phyloP scores from a whole-genome alignment of 331 rosid genomes.

The Quercus lobata region DNA sequence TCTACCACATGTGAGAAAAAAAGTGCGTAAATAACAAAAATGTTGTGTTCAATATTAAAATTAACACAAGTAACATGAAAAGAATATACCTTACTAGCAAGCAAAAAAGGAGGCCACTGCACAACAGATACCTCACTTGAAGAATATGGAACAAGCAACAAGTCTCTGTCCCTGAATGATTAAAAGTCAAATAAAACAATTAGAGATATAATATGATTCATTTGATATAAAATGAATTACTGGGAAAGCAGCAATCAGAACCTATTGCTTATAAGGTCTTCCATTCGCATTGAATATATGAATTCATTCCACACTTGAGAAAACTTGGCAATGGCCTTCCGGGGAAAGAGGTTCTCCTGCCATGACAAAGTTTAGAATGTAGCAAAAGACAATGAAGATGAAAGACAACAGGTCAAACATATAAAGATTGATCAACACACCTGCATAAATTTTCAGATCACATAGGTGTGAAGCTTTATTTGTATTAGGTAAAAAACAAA shows the following conservation, averaged over 20 bases:
- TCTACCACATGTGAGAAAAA: slow-evolving; percentile 48
- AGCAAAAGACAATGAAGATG: slow-evolving; percentile 8
- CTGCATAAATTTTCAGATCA: neutral
- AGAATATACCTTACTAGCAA: slow-evolving; percentile 86
- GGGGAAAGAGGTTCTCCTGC: slow-evolving; percentile 48
- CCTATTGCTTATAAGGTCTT: slow-evolving; percentile 88
- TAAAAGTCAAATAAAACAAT: slow-evolving; percentile 16
- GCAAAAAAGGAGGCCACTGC: slow-evolving; percentile 99
- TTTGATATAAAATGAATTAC: neutral
- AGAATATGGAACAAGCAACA: slow-evolving; percentile 77
- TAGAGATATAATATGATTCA: slow-evolving; percentile 30
- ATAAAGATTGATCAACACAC: neutral
- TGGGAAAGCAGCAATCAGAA: slow-evolving; percentile 28
- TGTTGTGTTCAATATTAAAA: slow-evolving; percentile 1
- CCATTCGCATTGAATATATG: slow-evolving; percentile 75
- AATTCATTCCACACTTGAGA: slow-evolving; percentile 90
- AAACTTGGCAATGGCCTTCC: slow-evolving; percentile 66
- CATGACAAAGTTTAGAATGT: slow-evolving; percentile 21
- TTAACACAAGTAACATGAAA: slow-evolving; percentile 15
- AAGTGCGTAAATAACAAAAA: slow-evolving; percentile 9
- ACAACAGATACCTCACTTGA: slow-evolving; percentile 58
- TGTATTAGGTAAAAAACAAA: slow-evolving; percentile 2
- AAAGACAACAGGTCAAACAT: neutral
- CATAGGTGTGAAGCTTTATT: neutral
- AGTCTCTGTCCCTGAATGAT: slow-evolving; percentile 79